Conservation (phyloP, 148 eudicot genomes). For the Dianthus caryophyllus region DNA sequence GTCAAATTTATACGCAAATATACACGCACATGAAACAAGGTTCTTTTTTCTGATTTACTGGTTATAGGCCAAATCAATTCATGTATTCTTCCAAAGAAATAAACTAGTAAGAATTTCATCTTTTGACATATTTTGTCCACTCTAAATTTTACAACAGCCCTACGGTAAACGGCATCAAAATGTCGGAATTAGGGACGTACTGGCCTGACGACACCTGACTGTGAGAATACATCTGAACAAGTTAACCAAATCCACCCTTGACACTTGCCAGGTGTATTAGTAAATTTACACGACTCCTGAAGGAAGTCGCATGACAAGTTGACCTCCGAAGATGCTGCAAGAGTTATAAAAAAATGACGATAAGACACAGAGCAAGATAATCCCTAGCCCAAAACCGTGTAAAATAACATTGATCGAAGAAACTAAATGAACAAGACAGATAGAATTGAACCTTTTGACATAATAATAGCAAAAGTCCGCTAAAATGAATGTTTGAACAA, state of each 20-base stretch:
- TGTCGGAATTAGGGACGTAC: neutral
- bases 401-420: neutral
- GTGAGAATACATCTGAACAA: conserved; percentile 1
- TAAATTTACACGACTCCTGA: conserved; percentile 71
- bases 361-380: neutral
- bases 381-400: no score
- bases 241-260: conserved; percentile 17
- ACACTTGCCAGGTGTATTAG: conserved; percentile 6
- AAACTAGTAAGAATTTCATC: conserved; percentile 6
- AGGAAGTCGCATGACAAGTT: conserved; percentile 86
- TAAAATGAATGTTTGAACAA: conserved; percentile 43
- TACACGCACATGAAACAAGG: no score
- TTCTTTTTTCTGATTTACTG: conserved; percentile 8
- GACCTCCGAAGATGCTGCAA: conserved; percentile 83
- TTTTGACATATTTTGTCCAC: conserved; percentile 1
- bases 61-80: neutral
- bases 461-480: conserved; percentile 52
- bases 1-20: no score
- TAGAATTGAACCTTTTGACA: conserved; percentile 28
- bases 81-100: conserved; percentile 17
- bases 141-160: conserved; percentile 25
- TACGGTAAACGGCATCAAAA: conserved; percentile 1
- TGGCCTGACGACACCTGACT: conserved; percentile 8
- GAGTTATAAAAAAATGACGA: neutral
- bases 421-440: neutral